Evolutionary conservation across 2,329 filamentous ascomycete species (phyloP).

Genomic region (Colletotrichum siamense): DNA sequence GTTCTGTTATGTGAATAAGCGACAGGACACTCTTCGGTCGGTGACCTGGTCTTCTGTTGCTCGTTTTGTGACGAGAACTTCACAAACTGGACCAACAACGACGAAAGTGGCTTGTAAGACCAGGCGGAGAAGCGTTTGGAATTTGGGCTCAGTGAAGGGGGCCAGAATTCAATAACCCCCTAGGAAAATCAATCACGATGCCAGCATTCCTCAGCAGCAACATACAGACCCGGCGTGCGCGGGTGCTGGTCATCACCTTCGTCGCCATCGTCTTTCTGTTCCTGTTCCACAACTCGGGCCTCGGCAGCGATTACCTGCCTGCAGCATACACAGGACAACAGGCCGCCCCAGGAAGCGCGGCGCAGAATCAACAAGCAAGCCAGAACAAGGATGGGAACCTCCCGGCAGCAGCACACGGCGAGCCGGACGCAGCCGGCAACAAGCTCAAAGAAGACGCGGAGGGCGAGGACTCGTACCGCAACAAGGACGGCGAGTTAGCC

Average conservation of each 20-base stretch:
- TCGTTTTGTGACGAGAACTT: not conserved
- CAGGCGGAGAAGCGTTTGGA: not conserved
- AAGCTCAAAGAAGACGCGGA: conserved; percentile 8
- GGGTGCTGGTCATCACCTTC: conserved; percentile 1
- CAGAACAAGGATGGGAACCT: not conserved
- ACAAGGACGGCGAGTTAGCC: conserved; percentile 11
- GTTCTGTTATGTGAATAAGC: not conserved
- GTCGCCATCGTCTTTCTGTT: conserved; percentile 1
- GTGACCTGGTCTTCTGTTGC: not conserved
- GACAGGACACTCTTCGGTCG: not conserved
- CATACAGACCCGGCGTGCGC: not conserved
- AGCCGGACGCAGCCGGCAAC: not conserved
- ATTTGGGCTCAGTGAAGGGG: not conserved
- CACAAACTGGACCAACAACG: not conserved
- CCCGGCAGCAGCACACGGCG: not conserved
- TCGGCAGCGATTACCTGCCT: not conserved
- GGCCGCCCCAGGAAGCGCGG: not conserved
- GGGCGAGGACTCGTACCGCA: conserved; percentile 15
- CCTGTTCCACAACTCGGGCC: not conserved
- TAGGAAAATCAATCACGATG: not conserved
- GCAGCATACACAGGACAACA: not conserved
- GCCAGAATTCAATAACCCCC: not conserved
- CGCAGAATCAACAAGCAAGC: not conserved
- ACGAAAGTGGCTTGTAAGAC: not conserved
- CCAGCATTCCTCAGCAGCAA: conserved; percentile 12